Evolutionary conservation across 2,329 filamentous ascomycete species (phyloP).

Genomic region (Talaromyces sp.): DNA sequence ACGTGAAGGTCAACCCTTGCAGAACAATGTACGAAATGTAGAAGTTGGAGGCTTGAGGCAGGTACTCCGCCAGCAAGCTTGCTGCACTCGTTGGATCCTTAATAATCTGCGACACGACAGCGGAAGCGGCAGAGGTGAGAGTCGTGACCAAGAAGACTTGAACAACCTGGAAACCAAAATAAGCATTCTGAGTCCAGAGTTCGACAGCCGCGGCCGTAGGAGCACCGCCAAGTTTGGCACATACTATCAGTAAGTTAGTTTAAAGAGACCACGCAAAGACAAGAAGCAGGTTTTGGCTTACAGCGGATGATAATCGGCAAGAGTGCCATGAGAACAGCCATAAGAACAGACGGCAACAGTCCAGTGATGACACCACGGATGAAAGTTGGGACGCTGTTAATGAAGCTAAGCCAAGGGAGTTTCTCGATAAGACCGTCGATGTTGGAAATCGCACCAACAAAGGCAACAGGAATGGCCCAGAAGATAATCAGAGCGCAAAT

Average conservation of each 20-base stretch:
- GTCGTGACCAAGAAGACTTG: conserved; percentile 90
- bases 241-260: conserved; percentile 43
- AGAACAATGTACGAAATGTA: conserved; percentile 94
- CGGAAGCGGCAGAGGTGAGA: conserved; percentile 71
- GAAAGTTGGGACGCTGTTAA: conserved; percentile 62
- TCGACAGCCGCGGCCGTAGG: conserved; percentile 77
- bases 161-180: conserved; percentile 67
- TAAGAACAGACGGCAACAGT: conserved; percentile 70
- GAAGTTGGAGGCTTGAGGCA: conserved; percentile 86
- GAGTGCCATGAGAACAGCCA: conserved; percentile 80
- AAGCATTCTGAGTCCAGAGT: conserved; percentile 82
- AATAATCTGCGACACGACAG: conserved; percentile 59
- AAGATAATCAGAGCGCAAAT: conserved; percentile 78
- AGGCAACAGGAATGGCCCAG: conserved; percentile 71
- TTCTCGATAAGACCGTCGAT: conserved; percentile 61
- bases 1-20: conserved; percentile 76
- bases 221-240: conserved; percentile 74
- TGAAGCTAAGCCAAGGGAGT: conserved; percentile 66
- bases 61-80: conserved; percentile 61
- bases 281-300: conserved; percentile 35
- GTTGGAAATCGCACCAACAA: conserved; percentile 83
- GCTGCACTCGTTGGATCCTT: conserved; percentile 58
- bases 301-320: conserved; percentile 75
- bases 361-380: conserved; percentile 80
- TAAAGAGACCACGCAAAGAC: background rate